Percentiles rank a stretch among this genome's conserved stretches.
These are phyloP conservation scores for Fomes fomentarius DNA, from an alignment of 1,284 basidiomycete species.

Conservation along the genomic window DNA sequence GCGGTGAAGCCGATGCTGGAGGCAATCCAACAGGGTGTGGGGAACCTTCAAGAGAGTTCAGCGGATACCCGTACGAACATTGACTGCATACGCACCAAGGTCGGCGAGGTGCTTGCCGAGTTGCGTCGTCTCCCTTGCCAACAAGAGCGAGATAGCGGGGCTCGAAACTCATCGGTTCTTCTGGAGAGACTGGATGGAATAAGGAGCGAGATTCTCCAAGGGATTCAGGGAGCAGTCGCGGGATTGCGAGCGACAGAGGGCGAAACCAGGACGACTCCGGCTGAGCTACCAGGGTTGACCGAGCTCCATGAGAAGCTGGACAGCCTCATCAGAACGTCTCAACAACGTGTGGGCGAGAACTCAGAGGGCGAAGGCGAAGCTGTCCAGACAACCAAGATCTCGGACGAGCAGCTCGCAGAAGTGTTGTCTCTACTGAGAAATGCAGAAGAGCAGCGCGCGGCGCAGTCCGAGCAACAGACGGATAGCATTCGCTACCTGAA, in stretches of 20 bases:
- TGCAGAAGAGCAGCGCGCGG: conserved; percentile 47
- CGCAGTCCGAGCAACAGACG: conserved; percentile 61
- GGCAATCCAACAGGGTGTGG: conserved; percentile 22
- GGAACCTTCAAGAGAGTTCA: conserved; percentile 23
- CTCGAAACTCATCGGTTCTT: conserved; percentile 5
- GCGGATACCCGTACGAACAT: conserved; percentile 21
- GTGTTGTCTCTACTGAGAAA: conserved; percentile 48
- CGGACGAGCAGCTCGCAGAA: conserved; percentile 47
- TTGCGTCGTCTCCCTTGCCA: conserved; percentile 13
- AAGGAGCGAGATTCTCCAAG: conserved; percentile 23
- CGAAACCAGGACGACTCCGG: background rate
- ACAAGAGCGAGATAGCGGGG: background rate
- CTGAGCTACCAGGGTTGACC: background rate
- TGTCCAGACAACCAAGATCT: background rate
- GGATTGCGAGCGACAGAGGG: background rate
- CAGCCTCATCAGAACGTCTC: conserved; percentile 24
- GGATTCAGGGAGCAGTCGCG: conserved; percentile 21
- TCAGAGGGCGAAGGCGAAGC: background rate
- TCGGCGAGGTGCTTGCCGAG: conserved; percentile 29
- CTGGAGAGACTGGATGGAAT: conserved; percentile 29
- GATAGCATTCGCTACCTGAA: conserved; percentile 76
- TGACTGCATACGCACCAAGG: conserved; percentile 26
- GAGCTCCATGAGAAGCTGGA: conserved; percentile 32
- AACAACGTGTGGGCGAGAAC: background rate
- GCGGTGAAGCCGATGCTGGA: conserved; percentile 3